phyloP scores from a whole-genome alignment of 2,329 filamentous ascomycete genomes.

The Periconia macrospinosa region DNA sequence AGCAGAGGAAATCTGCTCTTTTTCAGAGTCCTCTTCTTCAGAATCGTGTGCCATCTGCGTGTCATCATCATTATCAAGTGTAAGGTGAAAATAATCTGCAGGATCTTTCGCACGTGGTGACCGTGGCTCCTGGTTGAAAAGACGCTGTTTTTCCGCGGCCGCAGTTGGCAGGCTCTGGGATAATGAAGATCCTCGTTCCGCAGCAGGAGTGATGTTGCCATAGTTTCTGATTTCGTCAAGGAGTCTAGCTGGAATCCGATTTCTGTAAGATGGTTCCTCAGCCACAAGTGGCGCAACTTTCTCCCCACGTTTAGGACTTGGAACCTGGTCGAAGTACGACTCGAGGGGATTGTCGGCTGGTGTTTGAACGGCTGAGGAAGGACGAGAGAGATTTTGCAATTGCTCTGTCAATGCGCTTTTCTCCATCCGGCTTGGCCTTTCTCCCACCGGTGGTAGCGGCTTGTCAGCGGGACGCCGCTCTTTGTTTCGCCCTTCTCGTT shows the following conservation, averaged over 20 bases:
- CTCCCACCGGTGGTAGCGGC: conserved; percentile 26
- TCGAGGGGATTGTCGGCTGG: conserved; percentile 19
- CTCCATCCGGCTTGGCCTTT: conserved; percentile 17
- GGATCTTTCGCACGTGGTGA: conserved; percentile 11
- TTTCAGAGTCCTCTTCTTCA: conserved; percentile 69
- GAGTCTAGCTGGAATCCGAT: conserved; percentile 51
- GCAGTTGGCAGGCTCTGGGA: conserved; percentile 54
- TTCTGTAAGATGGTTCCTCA: conserved; percentile 10
- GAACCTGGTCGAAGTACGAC: conserved; percentile 31
- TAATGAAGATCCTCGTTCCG: conserved; percentile 50
- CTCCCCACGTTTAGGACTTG: conserved; percentile 12
- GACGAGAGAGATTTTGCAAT: conserved; percentile 21
- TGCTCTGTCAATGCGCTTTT: conserved; percentile 20
- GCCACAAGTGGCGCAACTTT: conserved; percentile 1
- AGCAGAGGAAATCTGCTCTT: conserved; percentile 85
- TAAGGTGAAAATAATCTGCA: conserved; percentile 34
- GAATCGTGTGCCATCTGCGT: conserved; percentile 31
- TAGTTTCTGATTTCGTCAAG: conserved; percentile 61
- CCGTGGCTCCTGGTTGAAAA: conserved; percentile 18
- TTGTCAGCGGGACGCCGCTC: conserved; percentile 39
- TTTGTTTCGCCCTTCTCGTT: conserved; percentile 49
- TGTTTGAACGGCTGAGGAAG: conserved; percentile 31
- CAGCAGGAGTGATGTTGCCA: conserved; percentile 53
- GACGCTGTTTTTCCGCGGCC: conserved; percentile 37
- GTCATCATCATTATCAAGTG: conserved; percentile 18